Base-by-base conservation (phyloP, 1,139 yeast genomes). In the Saccharomycopsis phalli region DNA sequence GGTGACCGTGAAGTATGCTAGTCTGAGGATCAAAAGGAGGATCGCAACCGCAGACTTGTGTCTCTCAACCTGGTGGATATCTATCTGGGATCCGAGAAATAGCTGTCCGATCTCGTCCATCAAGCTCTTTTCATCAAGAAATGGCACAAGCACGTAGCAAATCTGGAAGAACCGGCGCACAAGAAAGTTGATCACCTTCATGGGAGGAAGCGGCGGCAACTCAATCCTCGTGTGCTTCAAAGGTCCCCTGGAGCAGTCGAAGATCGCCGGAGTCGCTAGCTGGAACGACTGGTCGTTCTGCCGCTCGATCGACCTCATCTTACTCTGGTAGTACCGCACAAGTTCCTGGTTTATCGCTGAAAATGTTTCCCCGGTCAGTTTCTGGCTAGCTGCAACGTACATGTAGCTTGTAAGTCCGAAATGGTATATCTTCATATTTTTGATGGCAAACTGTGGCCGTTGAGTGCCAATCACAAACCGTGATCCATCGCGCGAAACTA, bases 1-100 rank as follows among this genome's bases (percentile, higher is more conserved):
- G n/a, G n/a, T n/a, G 14, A 35, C 21, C n/a, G 37, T 35, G 4
- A 35, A 19, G 32, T 25, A 35, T 21, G 37, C 17, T 4, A 35
- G 11, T 21, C 37, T 17, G 13, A 35, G 16, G 18, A 35, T 27
- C 16, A 35, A 17, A 11, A 35, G 20, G 17, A 35, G 13, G 22
- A 35, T 26, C 4, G 37, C 37, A 7, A 35, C n/a, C 4, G 26
- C 14, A 6, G 19, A 18, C n/a, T 31, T 14, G 8, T 26, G 25
- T n/a, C 16, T 14, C 18, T 17, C 17, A 19, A 27, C 14, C 20
- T 23, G 17, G 19, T 26, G 29, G 10, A 13, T 21, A 13, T 26
- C 29, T 10, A 23, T 14, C 32, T n/a, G 17, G 18, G 31, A 4
- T 4, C 21, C 17, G 8, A 4, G n/a, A 22, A 35, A 35, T 11